Evolutionary conservation across 129 eudicot genomes (phyloP).

Genomic region (Tanacetum coccineum): DNA sequence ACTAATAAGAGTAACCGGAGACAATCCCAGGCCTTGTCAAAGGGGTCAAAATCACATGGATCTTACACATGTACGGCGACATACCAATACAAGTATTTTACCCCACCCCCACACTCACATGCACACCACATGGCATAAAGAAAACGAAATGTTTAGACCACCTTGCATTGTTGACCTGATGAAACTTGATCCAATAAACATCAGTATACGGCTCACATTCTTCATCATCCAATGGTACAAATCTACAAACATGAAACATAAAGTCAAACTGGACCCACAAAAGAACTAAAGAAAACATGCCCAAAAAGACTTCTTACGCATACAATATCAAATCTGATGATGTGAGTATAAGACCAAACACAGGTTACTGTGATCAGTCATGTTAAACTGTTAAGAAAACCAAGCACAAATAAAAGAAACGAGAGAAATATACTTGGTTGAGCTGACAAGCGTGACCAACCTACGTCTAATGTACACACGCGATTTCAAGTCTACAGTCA

Average conservation of each 20-base stretch:
- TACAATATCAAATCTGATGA: background rate
- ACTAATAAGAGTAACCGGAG: background rate
- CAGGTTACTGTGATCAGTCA: too few species aligned
- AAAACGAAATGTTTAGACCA: constrained; percentile 19
- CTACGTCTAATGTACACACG: too few species aligned
- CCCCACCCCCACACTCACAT: background rate
- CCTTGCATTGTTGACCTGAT: constrained; percentile 76
- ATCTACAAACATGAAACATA: constrained; percentile 38
- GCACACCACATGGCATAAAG: background rate
- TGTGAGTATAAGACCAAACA: too few species aligned
- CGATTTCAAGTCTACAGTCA: too few species aligned
- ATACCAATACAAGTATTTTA: background rate
- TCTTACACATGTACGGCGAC: too few species aligned
- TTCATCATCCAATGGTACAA: constrained; percentile 93
- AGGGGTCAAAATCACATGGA: too few species aligned
- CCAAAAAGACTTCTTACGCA: background rate
- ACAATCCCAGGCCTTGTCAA: too few species aligned
- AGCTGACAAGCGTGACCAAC: too few species aligned
- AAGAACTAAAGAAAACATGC: background rate
- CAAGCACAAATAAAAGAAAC: too few species aligned
- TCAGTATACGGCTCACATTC: constrained; percentile 91
- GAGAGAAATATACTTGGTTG: too few species aligned
- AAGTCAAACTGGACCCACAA: constrained; percentile 6
- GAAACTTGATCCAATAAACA: constrained; percentile 93
- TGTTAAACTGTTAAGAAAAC: too few species aligned